Percentiles rank a stretch among this genome's conserved stretches.
Evolutionary conservation across 352 stramenopile species (phyloP).

Genomic region (Globisporangium recalcitrans): DNA sequence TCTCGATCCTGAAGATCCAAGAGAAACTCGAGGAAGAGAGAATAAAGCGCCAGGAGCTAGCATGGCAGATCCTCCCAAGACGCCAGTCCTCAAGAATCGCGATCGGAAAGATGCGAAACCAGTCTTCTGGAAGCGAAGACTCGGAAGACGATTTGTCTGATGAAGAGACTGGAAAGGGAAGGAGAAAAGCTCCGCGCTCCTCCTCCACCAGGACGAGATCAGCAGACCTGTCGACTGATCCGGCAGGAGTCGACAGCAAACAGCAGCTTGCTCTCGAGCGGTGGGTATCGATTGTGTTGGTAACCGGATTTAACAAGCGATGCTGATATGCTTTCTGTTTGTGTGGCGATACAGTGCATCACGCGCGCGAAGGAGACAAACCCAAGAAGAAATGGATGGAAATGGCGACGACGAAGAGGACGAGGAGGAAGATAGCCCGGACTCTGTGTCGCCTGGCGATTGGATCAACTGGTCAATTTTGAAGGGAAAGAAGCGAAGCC

Average conservation of each 20-base stretch:
- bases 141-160: slow-evolving; percentile 33
- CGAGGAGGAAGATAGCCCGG: slow-evolving; percentile 25
- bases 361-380: slow-evolving; percentile 51
- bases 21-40: slow-evolving; percentile 63
- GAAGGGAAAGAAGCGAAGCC: slow-evolving; percentile 29
- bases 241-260: slow-evolving; percentile 16
- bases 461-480: slow-evolving; percentile 74
- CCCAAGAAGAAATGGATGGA: slow-evolving; percentile 32
- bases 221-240: slow-evolving; percentile 3
- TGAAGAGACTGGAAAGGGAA: slow-evolving; percentile 16
- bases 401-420: slow-evolving; percentile 34
- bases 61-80: slow-evolving; percentile 74
- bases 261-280: slow-evolving; percentile 46
- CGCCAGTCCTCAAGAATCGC: slow-evolving; percentile 80
- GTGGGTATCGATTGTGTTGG: slow-evolving; percentile 20
- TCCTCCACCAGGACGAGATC: slow-evolving; percentile 12
- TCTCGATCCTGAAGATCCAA: slow-evolving; percentile 74
- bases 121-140: slow-evolving; percentile 40
- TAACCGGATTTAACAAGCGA: not conserved
- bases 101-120: slow-evolving; percentile 68
- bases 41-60: slow-evolving; percentile 61
- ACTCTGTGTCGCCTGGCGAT: slow-evolving; percentile 18
- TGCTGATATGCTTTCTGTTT: no score
- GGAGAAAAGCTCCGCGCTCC: not conserved
- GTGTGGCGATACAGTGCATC: slow-evolving; percentile 41